Conservation (phyloP, 352 stramenopile genomes). For the Stramenopiles sp. region DNA sequence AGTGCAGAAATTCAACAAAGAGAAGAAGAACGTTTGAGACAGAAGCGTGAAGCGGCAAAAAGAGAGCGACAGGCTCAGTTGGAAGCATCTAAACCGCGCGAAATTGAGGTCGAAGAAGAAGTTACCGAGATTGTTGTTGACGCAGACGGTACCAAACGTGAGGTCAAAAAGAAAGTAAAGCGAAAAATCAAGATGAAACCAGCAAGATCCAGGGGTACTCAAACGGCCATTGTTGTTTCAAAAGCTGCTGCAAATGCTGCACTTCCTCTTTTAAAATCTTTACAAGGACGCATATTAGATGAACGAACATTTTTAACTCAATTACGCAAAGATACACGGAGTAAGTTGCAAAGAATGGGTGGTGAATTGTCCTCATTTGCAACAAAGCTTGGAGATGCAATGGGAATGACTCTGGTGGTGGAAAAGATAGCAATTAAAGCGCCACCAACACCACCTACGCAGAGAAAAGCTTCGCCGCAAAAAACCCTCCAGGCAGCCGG, state of each 20-base stretch:
- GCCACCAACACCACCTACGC: background rate
- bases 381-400: background rate
- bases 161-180: background rate
- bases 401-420: background rate
- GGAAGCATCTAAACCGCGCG: background rate
- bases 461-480: background rate
- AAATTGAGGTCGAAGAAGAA: background rate
- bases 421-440: background rate
- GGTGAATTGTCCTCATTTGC: background rate
- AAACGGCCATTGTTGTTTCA: background rate
- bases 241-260: background rate
- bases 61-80: background rate
- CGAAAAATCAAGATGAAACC: background rate
- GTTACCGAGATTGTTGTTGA: background rate
- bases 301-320: background rate
- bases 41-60: background rate
- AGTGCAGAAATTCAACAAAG: background rate
- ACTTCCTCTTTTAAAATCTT: background rate
- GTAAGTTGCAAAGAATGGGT: background rate
- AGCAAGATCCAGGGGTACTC: background rate
- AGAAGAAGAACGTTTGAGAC: background rate
- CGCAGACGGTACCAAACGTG: background rate
- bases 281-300: background rate
- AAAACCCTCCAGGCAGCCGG: background rate
- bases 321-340: background rate